Percentiles rank a stretch among this genome's conserved stretches.
These are phyloP conservation scores for Naganishia randhawae DNA, from an alignment of 768 basidiomycete species.

Conservation along the genomic window DNA sequence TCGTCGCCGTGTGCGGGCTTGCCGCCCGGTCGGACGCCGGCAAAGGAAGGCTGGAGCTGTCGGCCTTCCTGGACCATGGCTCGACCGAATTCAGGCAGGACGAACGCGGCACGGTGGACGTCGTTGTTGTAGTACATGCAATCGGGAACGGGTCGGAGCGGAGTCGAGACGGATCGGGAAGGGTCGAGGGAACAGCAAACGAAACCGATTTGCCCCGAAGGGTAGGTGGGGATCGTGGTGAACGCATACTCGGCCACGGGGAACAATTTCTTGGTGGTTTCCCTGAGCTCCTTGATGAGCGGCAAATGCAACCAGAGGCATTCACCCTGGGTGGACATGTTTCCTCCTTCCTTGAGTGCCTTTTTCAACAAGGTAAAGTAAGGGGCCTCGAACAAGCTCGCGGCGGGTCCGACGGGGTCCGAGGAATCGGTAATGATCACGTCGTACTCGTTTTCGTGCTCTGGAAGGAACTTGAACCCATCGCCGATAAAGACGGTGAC, in stretches of 20 bases:
- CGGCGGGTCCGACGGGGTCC: constrained; percentile 94
- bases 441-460: constrained; percentile 83
- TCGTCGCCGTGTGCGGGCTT: constrained; percentile 1
- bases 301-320: constrained; percentile 90
- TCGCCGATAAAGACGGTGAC: constrained; percentile 83
- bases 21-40: constrained; percentile 39
- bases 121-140: constrained; percentile 81
- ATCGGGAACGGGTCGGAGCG: constrained; percentile 65
- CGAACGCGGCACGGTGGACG: constrained; percentile 77
- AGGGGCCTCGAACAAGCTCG: constrained; percentile 88
- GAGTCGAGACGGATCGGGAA: constrained; percentile 65
- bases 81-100: constrained; percentile 87
- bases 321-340: constrained; percentile 93
- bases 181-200: constrained; percentile 76
- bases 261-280: constrained; percentile 70
- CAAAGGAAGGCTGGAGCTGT: constrained; percentile 54
- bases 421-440: constrained; percentile 98
- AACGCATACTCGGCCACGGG: constrained; percentile 81
- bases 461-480: constrained; percentile 92
- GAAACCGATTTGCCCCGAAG: constrained; percentile 96
- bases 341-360: constrained; percentile 80
- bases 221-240: constrained; percentile 96
- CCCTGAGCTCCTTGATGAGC: constrained; percentile 72
- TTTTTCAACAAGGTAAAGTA: constrained; percentile 94
- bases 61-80: constrained; percentile 68